Conservation (phyloP, 139 green algal species). For the Tetraselmis striata region DNA sequence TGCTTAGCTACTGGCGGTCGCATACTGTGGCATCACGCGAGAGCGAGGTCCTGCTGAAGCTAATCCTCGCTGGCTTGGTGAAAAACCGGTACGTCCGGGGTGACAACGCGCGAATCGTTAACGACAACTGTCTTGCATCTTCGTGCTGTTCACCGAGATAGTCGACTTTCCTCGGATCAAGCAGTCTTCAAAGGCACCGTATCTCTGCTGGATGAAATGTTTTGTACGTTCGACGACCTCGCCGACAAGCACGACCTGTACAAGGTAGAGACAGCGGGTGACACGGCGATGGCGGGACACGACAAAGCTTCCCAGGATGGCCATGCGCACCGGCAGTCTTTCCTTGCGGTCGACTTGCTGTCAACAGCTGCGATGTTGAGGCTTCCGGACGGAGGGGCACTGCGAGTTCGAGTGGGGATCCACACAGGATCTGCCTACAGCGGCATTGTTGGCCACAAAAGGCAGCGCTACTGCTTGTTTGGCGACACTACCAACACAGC, state of each 20-base stretch:
- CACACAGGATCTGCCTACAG: neutral
- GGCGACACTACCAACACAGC: constrained; percentile 3
- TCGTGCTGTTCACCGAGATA: neutral
- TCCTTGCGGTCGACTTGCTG: neutral
- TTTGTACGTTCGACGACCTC: neutral
- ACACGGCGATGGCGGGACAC: neutral
- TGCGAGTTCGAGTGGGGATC: neutral
- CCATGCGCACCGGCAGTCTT: neutral
- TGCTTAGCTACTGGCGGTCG: neutral
- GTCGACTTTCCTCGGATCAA: too few species aligned
- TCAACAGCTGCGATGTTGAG: neutral
- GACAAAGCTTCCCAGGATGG: neutral
- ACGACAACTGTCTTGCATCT: neutral
- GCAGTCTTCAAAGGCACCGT: neutral
- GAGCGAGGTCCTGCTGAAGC: neutral
- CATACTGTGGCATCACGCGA: neutral
- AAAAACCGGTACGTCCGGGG: neutral
- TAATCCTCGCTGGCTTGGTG: neutral
- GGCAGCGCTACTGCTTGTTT: constrained; percentile 1
- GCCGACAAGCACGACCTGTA: neutral
- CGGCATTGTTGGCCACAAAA: neutral
- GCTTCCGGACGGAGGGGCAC: neutral
- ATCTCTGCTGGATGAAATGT: neutral
- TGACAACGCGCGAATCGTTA: neutral
- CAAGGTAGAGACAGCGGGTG: neutral